These are phyloP conservation scores for Lactarius trivialis DNA, from an alignment of 768 basidiomycete species.

Conservation along the genomic window DNA sequence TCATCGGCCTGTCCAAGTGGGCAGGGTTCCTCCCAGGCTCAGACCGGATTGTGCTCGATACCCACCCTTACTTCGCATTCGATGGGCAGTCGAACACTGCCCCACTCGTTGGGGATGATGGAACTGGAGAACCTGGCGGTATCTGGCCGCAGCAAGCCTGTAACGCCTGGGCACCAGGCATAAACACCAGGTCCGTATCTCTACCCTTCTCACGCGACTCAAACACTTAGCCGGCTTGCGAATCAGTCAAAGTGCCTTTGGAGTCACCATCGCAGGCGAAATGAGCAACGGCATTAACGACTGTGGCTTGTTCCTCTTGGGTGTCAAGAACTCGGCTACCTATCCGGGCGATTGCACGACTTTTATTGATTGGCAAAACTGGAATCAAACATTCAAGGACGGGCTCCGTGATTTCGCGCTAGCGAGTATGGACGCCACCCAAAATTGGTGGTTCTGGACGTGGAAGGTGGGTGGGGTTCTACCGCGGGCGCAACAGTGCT, in stretches of 20 bases:
- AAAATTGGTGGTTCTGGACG: constrained; percentile 73
- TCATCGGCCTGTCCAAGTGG: constrained; percentile 42
- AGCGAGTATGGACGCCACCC: constrained; percentile 60
- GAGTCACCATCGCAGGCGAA: constrained; percentile 70
- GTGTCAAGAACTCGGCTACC: constrained; percentile 25
- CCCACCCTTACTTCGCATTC: constrained; percentile 41
- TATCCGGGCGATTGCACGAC: constrained; percentile 31
- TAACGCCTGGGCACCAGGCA: constrained; percentile 34
- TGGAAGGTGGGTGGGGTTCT: constrained; percentile 50
- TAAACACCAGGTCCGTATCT: constrained; percentile 38
- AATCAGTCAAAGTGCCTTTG: constrained; percentile 46
- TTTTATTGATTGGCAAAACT: constrained; percentile 47
- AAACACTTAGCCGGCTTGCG: not conserved
- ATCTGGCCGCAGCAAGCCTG: constrained; percentile 32
- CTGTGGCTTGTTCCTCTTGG: constrained; percentile 50
- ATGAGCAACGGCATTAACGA: constrained; percentile 63
- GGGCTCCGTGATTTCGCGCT: constrained; percentile 46
- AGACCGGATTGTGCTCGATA: constrained; percentile 44
- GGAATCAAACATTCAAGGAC: constrained; percentile 44
- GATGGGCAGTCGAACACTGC: constrained; percentile 16
- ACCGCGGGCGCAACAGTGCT: not conserved
- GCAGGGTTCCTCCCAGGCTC: constrained; percentile 38
- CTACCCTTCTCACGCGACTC: not conserved
- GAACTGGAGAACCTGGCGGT: constrained; percentile 27
- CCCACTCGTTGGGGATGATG: constrained; percentile 31